These are phyloP conservation scores for Cladosporium velox DNA, from an alignment of 2,329 filamentous ascomycete genomes.

Conservation along the genomic window DNA sequence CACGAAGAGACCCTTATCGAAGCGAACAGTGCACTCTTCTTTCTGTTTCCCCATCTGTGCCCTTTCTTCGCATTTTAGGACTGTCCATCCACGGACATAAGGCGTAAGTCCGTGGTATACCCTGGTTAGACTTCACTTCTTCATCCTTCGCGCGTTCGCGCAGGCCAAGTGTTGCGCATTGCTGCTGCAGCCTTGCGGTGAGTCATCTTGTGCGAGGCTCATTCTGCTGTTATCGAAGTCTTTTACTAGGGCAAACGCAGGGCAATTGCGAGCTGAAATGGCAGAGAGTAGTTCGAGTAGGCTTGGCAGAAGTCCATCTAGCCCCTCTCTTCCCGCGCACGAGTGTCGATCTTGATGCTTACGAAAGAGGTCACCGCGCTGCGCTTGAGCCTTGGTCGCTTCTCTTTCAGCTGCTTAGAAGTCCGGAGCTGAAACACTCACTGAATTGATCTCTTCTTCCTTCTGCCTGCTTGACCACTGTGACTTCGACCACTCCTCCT, in stretches of 20 bases:
- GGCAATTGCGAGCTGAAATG: not conserved
- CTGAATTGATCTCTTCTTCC: not conserved
- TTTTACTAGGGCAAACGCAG: not conserved
- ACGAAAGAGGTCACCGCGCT: constrained; percentile 19
- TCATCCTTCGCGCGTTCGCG: constrained; percentile 11
- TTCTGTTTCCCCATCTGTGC: constrained; percentile 10
- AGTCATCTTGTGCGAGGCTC: not conserved
- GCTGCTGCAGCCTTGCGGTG: constrained; percentile 13
- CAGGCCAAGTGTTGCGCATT: constrained; percentile 4
- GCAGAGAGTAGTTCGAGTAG: not conserved
- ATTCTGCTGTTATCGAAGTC: too few relatives aligned
- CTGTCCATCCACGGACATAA: not conserved
- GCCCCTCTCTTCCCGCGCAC: constrained; percentile 11
- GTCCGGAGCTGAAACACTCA: not conserved
- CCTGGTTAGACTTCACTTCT: not conserved
- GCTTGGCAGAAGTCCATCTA: constrained; percentile 11
- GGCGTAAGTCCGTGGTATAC: not conserved
- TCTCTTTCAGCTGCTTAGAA: constrained; percentile 5
- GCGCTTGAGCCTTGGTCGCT: not conserved
- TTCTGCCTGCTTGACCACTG: not conserved
- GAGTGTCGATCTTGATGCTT: constrained; percentile 15
- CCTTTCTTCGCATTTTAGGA: not conserved
- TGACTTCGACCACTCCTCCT: not conserved
- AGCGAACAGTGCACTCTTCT: not conserved
- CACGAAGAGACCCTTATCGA: not conserved